phyloP scores from a whole-genome alignment of 305 asterid species.

The Plantago rigida region DNA sequence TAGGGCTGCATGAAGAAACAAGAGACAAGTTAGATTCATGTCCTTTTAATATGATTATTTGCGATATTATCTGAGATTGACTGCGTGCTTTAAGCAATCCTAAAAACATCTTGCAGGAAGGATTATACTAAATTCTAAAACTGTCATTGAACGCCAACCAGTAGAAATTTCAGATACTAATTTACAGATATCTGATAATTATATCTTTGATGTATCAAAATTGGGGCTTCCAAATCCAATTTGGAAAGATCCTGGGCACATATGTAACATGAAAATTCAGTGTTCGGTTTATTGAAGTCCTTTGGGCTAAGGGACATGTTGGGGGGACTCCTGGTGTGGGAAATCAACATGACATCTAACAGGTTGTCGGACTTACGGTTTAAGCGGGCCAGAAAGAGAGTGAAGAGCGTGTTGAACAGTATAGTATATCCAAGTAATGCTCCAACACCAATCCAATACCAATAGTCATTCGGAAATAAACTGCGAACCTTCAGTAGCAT shows the following conservation, averaged over 20 bases:
- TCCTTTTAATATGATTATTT: neutral
- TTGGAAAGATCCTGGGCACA: neutral
- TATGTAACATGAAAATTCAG: too few relatives aligned
- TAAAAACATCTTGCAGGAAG: neutral
- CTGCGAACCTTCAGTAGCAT: conserved; percentile 57
- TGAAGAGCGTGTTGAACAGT: conserved; percentile 53
- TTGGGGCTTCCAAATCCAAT: neutral
- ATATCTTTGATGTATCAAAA: neutral
- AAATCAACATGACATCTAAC: conserved; percentile 3
- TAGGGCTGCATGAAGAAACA: conserved; percentile 39
- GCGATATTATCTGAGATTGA: neutral
- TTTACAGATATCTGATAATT: conserved; percentile 1
- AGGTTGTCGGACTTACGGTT: conserved; percentile 52
- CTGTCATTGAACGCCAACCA: neutral
- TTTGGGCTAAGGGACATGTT: too few relatives aligned
- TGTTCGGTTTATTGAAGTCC: too few relatives aligned
- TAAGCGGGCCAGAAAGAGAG: conserved; percentile 47
- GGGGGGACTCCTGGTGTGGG: too few relatives aligned
- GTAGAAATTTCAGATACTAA: neutral
- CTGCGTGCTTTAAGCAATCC: neutral
- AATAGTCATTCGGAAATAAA: conserved; percentile 53
- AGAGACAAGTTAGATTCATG: neutral
- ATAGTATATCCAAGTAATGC: conserved; percentile 64
- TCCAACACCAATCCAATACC: conserved; percentile 83
- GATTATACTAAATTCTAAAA: neutral